These are phyloP conservation scores for Salix dunnii DNA, from an alignment of 345 rosid species.

Conservation along the genomic window DNA sequence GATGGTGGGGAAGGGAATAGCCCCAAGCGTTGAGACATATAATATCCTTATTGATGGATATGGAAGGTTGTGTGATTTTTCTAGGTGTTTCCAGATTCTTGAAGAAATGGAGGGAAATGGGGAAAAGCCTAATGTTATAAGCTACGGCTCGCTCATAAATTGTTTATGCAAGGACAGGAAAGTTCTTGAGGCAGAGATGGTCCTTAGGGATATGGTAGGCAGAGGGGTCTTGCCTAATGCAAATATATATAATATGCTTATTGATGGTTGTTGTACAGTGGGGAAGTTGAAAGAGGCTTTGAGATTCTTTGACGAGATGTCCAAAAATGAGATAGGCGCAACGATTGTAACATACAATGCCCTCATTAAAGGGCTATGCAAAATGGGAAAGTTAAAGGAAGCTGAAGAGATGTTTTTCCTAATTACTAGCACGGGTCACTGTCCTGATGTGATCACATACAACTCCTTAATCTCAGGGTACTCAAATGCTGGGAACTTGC, in stretches of 20 bases:
- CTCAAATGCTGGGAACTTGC: conserved; percentile 40
- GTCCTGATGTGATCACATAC: conserved; percentile 66
- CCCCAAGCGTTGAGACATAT: conserved; percentile 54
- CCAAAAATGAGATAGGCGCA: conserved; percentile 34
- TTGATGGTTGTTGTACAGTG: conserved; percentile 48
- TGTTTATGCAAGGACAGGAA: conserved; percentile 64
- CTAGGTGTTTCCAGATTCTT: conserved; percentile 61
- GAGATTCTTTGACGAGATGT: conserved; percentile 62
- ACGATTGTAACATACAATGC: conserved; percentile 76
- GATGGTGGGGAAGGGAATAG: conserved; percentile 60
- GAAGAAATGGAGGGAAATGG: conserved; percentile 73
- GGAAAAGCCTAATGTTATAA: conserved; percentile 57
- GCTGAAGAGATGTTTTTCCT: conserved; percentile 61
- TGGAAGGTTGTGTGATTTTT: conserved; percentile 51
- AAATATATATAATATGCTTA: conserved; percentile 70
- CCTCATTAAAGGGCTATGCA: conserved; percentile 67
- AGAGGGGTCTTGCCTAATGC: conserved; percentile 58
- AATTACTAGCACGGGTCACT: conserved; percentile 44
- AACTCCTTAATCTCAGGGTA: conserved; percentile 73
- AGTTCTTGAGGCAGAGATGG: conserved; percentile 73
- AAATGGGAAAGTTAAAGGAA: conserved; percentile 45
- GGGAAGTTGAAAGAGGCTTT: conserved; percentile 64
- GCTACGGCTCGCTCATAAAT: conserved; percentile 70
- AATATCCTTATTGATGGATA: conserved; percentile 70
- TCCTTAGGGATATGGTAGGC: conserved; percentile 53